Percentiles rank a stretch among this genome's conserved stretches.
Conservation (phyloP, 208 protist species). For the Tetramitus jugosus region DNA sequence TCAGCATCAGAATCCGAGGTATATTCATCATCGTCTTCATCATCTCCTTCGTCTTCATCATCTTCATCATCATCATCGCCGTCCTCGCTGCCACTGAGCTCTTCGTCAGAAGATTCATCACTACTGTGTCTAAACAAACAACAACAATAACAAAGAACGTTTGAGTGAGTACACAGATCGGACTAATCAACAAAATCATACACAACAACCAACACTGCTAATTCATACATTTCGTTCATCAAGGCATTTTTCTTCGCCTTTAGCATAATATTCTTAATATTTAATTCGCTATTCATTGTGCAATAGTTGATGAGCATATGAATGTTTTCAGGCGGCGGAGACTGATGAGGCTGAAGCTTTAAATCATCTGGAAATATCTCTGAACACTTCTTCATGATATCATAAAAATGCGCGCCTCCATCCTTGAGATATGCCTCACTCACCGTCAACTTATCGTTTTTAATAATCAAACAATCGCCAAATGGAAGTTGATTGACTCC, state of each 20-base stretch:
- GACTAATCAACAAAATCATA: too few species aligned
- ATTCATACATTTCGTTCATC: too few species aligned
- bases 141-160: too few species aligned
- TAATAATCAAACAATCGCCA: neutral
- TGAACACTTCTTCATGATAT: neutral
- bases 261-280: constrained; percentile 15
- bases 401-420: neutral
- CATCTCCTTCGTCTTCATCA: too few species aligned
- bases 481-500: neutral
- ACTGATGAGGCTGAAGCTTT: neutral
- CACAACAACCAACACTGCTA: too few species aligned
- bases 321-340: constrained; percentile 1
- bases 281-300: constrained; percentile 7
- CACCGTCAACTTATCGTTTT: neutral
- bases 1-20: neutral
- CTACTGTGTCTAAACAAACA: too few species aligned
- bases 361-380: neutral
- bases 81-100: neutral
- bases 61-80: too few species aligned
- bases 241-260: too few species aligned
- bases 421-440: neutral
- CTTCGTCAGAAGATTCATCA: neutral
- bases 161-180: too few species aligned
- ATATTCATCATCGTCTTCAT: neutral
- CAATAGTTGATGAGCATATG: constrained; percentile 10